phyloP scores from a whole-genome alignment of 2,329 filamentous ascomycete species.

The Fusarium sp. region DNA sequence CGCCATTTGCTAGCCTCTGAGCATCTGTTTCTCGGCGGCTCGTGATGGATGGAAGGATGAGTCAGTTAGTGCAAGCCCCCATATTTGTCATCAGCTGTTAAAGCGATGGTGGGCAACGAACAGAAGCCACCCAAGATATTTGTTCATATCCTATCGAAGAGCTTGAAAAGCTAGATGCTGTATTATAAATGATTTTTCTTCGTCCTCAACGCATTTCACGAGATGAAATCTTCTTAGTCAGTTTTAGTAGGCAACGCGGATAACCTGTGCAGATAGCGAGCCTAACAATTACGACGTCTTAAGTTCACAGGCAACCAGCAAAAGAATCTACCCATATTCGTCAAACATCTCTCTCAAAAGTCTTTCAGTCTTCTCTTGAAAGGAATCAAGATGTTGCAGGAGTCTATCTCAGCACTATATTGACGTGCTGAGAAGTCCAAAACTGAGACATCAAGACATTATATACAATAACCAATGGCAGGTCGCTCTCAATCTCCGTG shows the following conservation, averaged over 20 bases:
- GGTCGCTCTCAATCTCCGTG: not conserved
- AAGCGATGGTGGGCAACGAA: not conserved
- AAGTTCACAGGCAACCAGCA: not conserved
- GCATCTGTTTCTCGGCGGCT: not conserved
- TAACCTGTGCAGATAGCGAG: not conserved
- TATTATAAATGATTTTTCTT: not conserved
- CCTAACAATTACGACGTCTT: not conserved
- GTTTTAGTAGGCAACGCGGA: not conserved
- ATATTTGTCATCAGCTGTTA: conserved; percentile 22
- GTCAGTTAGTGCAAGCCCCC: conserved; percentile 18
- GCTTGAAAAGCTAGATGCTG: not conserved
- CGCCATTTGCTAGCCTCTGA: not conserved
- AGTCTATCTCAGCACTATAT: not conserved
- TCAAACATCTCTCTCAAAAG: not conserved
- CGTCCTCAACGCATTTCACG: no score
- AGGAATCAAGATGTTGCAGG: no score
- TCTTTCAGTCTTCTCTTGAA: not conserved
- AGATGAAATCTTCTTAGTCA: not conserved
- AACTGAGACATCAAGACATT: not conserved
- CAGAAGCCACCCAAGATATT: not conserved
- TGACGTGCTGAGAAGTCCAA: not conserved
- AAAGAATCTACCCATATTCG: not conserved
- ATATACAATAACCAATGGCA: conserved; percentile 33
- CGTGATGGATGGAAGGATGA: conserved; percentile 10
- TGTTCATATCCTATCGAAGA: not conserved